These are phyloP conservation scores for Venturia aucupariae DNA, from an alignment of 2,329 filamentous ascomycete genomes.

Conservation along the genomic window DNA sequence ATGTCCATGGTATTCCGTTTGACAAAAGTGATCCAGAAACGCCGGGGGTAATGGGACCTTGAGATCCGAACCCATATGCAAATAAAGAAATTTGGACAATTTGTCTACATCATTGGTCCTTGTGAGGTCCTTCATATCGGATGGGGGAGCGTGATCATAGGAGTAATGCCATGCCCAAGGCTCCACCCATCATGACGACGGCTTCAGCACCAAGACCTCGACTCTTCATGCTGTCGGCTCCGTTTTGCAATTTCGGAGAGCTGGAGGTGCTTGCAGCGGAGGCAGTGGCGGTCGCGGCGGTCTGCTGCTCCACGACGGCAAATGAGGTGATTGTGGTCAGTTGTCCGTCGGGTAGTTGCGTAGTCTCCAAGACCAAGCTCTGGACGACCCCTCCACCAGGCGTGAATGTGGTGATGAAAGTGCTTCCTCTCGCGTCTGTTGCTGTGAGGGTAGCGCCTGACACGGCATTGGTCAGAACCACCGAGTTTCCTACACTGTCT, in stretches of 20 bases:
- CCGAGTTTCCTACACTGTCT: constrained; percentile 30
- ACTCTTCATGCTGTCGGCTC: constrained; percentile 3
- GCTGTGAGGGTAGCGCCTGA: constrained; percentile 37
- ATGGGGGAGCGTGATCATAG: not conserved
- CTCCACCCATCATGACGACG: not conserved
- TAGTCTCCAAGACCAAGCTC: constrained; percentile 30
- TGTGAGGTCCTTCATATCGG: no score
- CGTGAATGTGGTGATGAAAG: constrained; percentile 39
- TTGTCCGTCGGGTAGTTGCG: constrained; percentile 25
- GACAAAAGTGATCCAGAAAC: not conserved
- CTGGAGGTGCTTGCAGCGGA: not conserved
- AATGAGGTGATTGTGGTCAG: constrained; percentile 9
- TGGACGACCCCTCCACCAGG: constrained; percentile 32
- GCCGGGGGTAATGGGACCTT: not conserved
- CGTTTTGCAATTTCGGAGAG: constrained; percentile 9
- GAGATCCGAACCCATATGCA: not conserved
- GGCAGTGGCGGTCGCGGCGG: not conserved
- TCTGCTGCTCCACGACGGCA: constrained; percentile 5
- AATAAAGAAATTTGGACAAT: not conserved
- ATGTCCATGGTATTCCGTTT: not conserved
- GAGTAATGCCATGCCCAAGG: constrained; percentile 1
- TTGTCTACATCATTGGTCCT: no score
- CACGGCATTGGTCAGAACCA: constrained; percentile 36
- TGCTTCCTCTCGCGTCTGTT: constrained; percentile 32
- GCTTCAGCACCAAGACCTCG: constrained; percentile 3